Percentiles rank a stretch among this genome's conserved stretches.
Conservation (phyloP, 1,284 basidiomycete species). For the Phlebopus sp. region DNA sequence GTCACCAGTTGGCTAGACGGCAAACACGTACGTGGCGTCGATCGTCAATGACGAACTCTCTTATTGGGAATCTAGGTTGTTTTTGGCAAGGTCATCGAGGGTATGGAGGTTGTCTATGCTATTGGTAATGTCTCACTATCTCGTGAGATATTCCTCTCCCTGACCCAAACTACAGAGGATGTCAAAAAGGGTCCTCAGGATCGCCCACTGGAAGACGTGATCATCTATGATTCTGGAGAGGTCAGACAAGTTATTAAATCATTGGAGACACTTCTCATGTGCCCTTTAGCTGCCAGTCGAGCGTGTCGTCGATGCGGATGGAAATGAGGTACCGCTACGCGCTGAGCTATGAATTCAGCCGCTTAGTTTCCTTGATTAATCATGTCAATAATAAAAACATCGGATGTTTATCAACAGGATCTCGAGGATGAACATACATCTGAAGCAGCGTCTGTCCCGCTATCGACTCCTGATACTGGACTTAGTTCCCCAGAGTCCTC, state of each 20-base stretch:
- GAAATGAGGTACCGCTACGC: conserved; percentile 87
- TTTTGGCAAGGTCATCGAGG: conserved; percentile 87
- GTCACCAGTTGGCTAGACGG: conserved; percentile 76
- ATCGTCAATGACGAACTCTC: not conserved
- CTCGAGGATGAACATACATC: conserved; percentile 16
- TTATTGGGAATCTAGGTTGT: conserved; percentile 61
- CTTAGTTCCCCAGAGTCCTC: conserved; percentile 7
- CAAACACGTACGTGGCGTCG: conserved; percentile 55
- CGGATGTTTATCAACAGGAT: conserved; percentile 38
- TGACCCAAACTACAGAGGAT: conserved; percentile 55
- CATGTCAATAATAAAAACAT: conserved; percentile 53
- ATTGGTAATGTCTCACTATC: conserved; percentile 54
- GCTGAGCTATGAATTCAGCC: conserved; percentile 80
- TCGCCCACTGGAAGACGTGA: conserved; percentile 69
- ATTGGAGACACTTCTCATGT: conserved; percentile 5
- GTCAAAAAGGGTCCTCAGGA: conserved; percentile 67
- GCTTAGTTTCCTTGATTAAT: conserved; percentile 33
- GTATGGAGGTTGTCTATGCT: conserved; percentile 77
- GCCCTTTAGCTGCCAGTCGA: conserved; percentile 60
- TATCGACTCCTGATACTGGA: conserved; percentile 14
- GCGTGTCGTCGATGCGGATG: conserved; percentile 55
- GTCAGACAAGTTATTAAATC: conserved; percentile 39
- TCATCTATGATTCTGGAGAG: conserved; percentile 82
- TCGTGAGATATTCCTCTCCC: conserved; percentile 3
- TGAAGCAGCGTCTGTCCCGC: conserved; percentile 10